Percentiles rank a stretch among this genome's conserved stretches.
phyloP scores from a whole-genome alignment of 2,329 filamentous ascomycete species.

The Biscogniauxia marginata region DNA sequence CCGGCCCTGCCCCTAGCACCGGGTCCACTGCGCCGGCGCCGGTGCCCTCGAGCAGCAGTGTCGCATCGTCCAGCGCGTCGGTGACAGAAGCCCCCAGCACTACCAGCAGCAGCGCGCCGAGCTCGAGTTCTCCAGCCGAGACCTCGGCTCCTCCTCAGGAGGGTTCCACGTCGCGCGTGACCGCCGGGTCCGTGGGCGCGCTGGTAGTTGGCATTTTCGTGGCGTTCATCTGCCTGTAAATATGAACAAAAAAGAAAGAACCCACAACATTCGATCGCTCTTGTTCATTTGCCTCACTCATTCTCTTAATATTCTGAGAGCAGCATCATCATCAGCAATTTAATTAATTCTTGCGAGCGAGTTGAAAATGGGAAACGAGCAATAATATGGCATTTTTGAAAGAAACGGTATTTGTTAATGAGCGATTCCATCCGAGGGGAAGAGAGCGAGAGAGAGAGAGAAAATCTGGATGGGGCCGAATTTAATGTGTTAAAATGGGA shows the following conservation, averaged over 20 bases:
- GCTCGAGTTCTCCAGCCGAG: constrained; percentile 15
- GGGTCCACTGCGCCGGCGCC: constrained; percentile 18
- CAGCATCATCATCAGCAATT: no score
- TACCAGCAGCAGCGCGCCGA: constrained; percentile 12
- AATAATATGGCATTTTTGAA: no score
- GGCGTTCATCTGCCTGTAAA: constrained; percentile 37
- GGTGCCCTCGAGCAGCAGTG: constrained; percentile 17
- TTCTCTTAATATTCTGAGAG: no score
- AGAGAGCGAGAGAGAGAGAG: no score
- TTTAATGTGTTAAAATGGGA: no score
- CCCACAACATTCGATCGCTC: neutral
- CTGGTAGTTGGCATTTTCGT: constrained; percentile 35
- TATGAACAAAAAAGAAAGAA: neutral
- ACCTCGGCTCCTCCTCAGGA: constrained; percentile 29
- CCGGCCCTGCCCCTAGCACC: constrained; percentile 13
- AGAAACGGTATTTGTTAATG: no score
- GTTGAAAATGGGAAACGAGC: no score
- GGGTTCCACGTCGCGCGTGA: constrained; percentile 29
- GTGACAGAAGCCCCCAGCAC: constrained; percentile 10
- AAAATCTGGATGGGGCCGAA: no score
- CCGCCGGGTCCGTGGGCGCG: constrained; percentile 34
- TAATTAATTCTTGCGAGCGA: no score
- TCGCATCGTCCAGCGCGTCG: constrained; percentile 13
- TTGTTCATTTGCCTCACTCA: no score
- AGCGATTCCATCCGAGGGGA: no score